Evolutionary conservation across 768 basidiomycete species (phyloP).

Genomic region (Clathrus columnatus): DNA sequence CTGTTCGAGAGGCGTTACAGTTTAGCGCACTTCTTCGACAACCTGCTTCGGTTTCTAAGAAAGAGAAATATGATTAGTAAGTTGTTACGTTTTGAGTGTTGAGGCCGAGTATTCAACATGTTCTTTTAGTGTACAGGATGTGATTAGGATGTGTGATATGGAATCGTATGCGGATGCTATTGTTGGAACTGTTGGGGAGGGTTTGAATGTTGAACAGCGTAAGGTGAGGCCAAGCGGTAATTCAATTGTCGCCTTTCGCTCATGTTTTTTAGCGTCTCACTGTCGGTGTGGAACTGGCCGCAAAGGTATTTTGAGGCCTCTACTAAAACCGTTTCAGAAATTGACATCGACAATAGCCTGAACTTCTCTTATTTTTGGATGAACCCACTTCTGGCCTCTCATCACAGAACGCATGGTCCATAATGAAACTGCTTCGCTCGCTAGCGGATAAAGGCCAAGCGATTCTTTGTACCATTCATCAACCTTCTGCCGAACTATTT

Average conservation of each 20-base stretch:
- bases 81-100: slow-evolving; percentile 19
- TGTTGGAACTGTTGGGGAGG: slow-evolving; percentile 52
- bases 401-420: slow-evolving; percentile 82
- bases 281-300: slow-evolving; percentile 81
- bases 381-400: slow-evolving; percentile 87
- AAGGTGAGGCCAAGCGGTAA: slow-evolving; percentile 39
- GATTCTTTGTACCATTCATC: slow-evolving; percentile 72
- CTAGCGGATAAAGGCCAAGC: slow-evolving; percentile 79
- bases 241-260: background rate
- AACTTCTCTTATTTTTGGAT: slow-evolving; percentile 75
- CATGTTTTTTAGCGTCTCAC: slow-evolving; percentile 44
- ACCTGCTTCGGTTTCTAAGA: slow-evolving; percentile 48
- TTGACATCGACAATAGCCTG: slow-evolving; percentile 47
- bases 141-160: slow-evolving; percentile 77
- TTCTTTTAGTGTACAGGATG: slow-evolving; percentile 55
- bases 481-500: slow-evolving; percentile 71
- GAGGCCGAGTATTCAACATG: background rate
- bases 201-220: slow-evolving; percentile 50
- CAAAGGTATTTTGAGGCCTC: slow-evolving; percentile 42
- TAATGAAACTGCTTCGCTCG: slow-evolving; percentile 62
- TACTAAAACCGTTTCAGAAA: too few species aligned
- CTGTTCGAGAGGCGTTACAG: slow-evolving; percentile 71
- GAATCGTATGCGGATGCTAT: slow-evolving; percentile 79
- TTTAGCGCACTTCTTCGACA: slow-evolving; percentile 79
- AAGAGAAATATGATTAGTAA: slow-evolving; percentile 75